Base-by-base conservation (phyloP, 2,329 filamentous ascomycete genomes). In the Fusarium caatingaense region DNA sequence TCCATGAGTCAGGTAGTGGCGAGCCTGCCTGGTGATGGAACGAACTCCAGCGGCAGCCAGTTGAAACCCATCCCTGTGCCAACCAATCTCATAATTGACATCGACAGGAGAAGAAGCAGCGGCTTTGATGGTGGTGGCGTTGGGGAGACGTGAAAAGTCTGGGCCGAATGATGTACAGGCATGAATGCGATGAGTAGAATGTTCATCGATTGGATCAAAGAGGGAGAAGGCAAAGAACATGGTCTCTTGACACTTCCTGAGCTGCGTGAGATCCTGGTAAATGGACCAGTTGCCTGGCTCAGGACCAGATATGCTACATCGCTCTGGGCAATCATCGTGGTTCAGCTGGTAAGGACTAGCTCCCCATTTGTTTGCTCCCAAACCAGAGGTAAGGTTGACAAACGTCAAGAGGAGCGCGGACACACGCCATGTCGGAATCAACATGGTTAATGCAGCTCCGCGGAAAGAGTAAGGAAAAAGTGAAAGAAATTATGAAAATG, bases 11-110 rank as follows among this genome's bases (percentile, higher is more conserved):
- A 53, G 37, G 49, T 41, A 53, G 6, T 12, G 34, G 13, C 37
- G 49, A 53, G 49, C 37, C 13, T 53, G 49, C 8, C 34, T 53
- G 13, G 49, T 53, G 15, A 53, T 21, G n/a, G 49, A 53, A 53
- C 49, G 49, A 16, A 53, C 42, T 12, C 49, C 49, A 37, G 34
- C 13, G 15, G 42, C 21, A 56, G 49, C 49, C 25, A 53, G 23
- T 21, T n/a, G 25, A 12, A 42, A 18, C 2, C 49, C 25, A 4
- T 30, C 49, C 4, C 30, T 18, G 5, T 28, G 21, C 50, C 50
- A 54, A 7, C 50, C 37, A 5, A 54, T 54, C 9, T 54, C 50
- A 30, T 54, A 54, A 30, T 21, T 21, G 10, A 30, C 25, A 42
- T 16, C 18, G 37, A 42, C 15, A 2, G 50, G 50, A 30, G 37